Conservation (phyloP, 176 grass and related monocot genomes). For the Poa annua region DNA sequence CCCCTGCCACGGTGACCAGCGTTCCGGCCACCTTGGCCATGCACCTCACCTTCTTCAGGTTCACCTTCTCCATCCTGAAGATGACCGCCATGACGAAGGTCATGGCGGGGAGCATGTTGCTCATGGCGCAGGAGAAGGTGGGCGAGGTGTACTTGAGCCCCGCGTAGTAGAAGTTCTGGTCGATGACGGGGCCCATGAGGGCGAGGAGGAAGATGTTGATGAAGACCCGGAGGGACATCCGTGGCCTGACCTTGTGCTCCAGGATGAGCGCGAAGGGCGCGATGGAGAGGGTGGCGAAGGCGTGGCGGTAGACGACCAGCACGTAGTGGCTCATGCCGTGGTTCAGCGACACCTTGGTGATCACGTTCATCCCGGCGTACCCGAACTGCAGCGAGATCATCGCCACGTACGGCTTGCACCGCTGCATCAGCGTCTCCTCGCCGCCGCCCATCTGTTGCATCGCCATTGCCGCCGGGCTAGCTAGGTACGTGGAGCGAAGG, state of each 20-base stretch:
- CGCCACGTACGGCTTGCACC: constrained; percentile 88
- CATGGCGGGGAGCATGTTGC: constrained; percentile 99
- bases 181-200: constrained; percentile 87
- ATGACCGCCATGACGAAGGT: constrained; percentile 90
- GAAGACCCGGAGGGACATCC: constrained; percentile 61
- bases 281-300: constrained; percentile 98
- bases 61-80: constrained; percentile 96
- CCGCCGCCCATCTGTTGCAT: constrained; percentile 24
- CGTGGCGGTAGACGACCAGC: constrained; percentile 96
- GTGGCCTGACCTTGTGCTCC: constrained; percentile 82
- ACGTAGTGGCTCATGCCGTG: constrained; percentile 99
- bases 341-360: constrained; percentile 99
- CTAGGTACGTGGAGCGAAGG: constrained; percentile 3
- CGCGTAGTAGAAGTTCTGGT: constrained; percentile 98
- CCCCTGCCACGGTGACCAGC: constrained; percentile 85
- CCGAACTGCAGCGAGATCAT: constrained; percentile 99
- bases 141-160: constrained; percentile 96
- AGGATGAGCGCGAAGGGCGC: constrained; percentile 91
- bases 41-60: constrained; percentile 83
- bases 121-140: constrained; percentile 99
- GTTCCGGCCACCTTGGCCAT: constrained; percentile 93
- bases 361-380: constrained; percentile 98
- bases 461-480: constrained; percentile 38
- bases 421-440: constrained; percentile 63
- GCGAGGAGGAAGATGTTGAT: constrained; percentile 85